Conservation (phyloP, 2,329 filamentous ascomycete species). For the Botrytis pseudocinerea region DNA sequence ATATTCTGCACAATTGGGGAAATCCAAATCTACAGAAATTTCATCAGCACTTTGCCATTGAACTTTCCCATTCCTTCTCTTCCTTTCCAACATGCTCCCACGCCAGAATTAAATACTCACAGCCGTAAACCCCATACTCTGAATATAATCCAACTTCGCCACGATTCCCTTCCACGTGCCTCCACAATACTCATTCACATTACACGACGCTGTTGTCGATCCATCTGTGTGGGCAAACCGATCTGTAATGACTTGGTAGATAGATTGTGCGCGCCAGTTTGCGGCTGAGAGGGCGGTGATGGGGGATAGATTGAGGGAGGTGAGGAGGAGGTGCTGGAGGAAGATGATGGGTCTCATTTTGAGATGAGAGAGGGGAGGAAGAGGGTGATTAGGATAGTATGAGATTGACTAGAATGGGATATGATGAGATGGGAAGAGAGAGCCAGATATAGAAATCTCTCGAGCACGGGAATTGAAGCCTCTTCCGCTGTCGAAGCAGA, state of each 20-base stretch:
- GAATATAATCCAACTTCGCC: conserved; percentile 47
- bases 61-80: no score
- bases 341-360: conserved; percentile 3
- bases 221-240: conserved; percentile 42
- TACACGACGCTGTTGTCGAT: conserved; percentile 35
- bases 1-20: conserved; percentile 47
- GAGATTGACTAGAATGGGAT: neutral
- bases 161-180: conserved; percentile 47
- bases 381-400: neutral
- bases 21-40: conserved; percentile 44
- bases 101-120: conserved; percentile 27
- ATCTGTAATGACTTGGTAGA: conserved; percentile 50
- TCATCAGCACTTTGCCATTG: neutral
- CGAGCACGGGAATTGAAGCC: rapidly evolving
- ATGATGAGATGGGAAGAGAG: neutral
- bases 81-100: no score
- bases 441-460: neutral
- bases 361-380: neutral
- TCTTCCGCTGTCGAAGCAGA: no score
- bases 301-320: neutral
- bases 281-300: conserved; percentile 31
- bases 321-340: neutral
- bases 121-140: conserved; percentile 43
- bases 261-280: conserved; percentile 45
- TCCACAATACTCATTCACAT: conserved; percentile 48